These are phyloP conservation scores for Ganoderma sp. DNA, from an alignment of 1,284 basidiomycete species.

Conservation along the genomic window DNA sequence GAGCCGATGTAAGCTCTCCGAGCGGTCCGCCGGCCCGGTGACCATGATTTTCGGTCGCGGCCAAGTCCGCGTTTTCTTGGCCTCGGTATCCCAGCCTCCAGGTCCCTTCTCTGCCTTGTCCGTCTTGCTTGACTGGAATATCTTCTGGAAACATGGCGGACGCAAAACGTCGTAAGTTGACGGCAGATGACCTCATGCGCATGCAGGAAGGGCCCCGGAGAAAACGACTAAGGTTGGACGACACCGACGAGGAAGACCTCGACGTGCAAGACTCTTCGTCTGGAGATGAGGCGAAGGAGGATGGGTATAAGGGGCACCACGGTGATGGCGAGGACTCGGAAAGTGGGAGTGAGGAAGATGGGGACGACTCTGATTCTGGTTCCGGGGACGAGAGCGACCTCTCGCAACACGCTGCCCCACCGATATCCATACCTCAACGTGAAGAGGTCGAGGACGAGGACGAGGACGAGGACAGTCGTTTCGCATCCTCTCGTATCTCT, in stretches of 20 bases:
- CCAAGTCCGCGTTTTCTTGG: slow-evolving; percentile 19
- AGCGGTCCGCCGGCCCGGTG: slow-evolving; percentile 6
- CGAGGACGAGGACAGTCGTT: slow-evolving; percentile 26
- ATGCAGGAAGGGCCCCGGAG: slow-evolving; percentile 43
- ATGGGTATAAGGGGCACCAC: slow-evolving; percentile 18
- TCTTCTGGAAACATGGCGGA: slow-evolving; percentile 31
- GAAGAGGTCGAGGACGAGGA: slow-evolving; percentile 24
- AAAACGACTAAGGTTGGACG: slow-evolving; percentile 36
- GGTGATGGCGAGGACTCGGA: slow-evolving; percentile 7
- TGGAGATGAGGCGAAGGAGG: slow-evolving; percentile 8
- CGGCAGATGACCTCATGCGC: slow-evolving; percentile 47
- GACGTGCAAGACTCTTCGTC: slow-evolving; percentile 23
- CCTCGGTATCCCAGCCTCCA: background rate
- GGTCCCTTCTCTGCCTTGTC: background rate
- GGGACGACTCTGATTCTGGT: background rate
- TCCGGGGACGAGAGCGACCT: slow-evolving; percentile 14
- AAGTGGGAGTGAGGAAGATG: slow-evolving; percentile 14
- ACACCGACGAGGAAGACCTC: slow-evolving; percentile 26
- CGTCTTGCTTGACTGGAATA: background rate
- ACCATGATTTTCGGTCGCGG: slow-evolving; percentile 10
- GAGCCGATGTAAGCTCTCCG: background rate
- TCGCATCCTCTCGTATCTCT: slow-evolving; percentile 36
- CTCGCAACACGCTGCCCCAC: background rate
- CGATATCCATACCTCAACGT: slow-evolving; percentile 7
- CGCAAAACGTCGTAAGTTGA: slow-evolving; percentile 39